Percentiles rank a stretch among this genome's conserved stretches.
These are phyloP conservation scores for Salisapilia sapeloensis DNA, from an alignment of 352 stramenopile species.

Conservation along the genomic window DNA sequence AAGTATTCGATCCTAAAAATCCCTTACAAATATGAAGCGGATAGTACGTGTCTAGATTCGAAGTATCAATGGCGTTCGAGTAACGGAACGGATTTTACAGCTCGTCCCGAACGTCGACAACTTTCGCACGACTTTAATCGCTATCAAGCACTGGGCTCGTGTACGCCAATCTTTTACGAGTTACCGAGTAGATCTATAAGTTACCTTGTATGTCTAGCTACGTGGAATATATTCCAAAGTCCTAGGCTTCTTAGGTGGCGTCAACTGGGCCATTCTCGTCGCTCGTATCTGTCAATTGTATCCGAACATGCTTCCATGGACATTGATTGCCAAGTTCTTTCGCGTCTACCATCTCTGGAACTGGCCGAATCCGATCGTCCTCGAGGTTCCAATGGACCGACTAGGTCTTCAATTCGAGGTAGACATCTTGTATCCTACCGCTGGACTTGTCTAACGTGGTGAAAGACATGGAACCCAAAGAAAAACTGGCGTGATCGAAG, in stretches of 20 bases:
- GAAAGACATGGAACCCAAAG: constrained; percentile 84
- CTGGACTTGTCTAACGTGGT: not conserved
- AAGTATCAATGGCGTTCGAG: constrained; percentile 90
- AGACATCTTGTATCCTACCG: constrained; percentile 7
- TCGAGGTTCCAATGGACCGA: constrained; percentile 40
- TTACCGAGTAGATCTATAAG: not conserved
- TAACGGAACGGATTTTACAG: constrained; percentile 89
- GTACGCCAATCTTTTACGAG: constrained; percentile 12
- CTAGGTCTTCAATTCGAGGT: constrained; percentile 42
- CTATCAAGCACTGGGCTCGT: constrained; percentile 82
- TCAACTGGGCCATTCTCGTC: constrained; percentile 98
- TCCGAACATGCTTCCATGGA: constrained; percentile 62
- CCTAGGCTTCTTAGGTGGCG: constrained; percentile 93
- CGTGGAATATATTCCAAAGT: constrained; percentile 98
- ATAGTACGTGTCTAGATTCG: constrained; percentile 32
- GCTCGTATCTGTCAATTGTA: constrained; percentile 90
- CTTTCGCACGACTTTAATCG: constrained; percentile 85
- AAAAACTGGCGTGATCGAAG: constrained; percentile 63
- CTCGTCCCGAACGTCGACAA: constrained; percentile 68
- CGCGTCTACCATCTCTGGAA: constrained; percentile 89
- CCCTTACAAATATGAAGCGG: not conserved
- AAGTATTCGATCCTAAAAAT: constrained; percentile 3
- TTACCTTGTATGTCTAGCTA: constrained; percentile 17
- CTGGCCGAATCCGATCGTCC: constrained; percentile 90
- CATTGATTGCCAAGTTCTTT: constrained; percentile 91